Percentiles rank a stretch among this genome's conserved stretches.
Evolutionary conservation across 345 rosid genomes (phyloP).

Genomic region (Zanthoxylum bungeanum): DNA sequence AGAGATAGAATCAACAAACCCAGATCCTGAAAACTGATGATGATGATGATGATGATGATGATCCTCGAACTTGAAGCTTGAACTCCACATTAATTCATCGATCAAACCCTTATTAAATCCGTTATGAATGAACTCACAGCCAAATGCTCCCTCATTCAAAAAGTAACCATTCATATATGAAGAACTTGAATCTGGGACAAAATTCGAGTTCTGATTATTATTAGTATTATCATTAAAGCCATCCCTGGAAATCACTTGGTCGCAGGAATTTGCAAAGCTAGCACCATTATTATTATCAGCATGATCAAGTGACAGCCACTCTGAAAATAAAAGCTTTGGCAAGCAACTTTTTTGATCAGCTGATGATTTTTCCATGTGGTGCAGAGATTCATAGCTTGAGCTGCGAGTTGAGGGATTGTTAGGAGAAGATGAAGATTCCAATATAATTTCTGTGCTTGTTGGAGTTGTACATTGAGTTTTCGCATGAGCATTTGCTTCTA

Average conservation of each 20-base stretch:
- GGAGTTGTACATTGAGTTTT: conserved; percentile 23
- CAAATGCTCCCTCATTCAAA: conserved; percentile 22
- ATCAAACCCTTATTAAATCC: conserved; percentile 27
- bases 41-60: no score
- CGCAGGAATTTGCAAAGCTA: conserved; percentile 16
- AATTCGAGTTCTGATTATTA: conserved; percentile 19
- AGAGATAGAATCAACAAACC: conserved; percentile 29
- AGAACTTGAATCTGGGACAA: conserved; percentile 15
- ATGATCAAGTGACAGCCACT: conserved; percentile 60
- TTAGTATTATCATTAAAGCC: background rate
- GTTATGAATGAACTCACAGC: conserved; percentile 21
- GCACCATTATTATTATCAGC: conserved; percentile 16
- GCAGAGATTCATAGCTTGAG: conserved; percentile 26
- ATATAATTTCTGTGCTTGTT: conserved; percentile 36
- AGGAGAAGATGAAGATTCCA: conserved; percentile 30
- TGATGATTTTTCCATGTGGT: conserved; percentile 19
- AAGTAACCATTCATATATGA: conserved; percentile 12
- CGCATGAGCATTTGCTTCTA: conserved; percentile 20
- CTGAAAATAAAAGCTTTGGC: conserved; percentile 66
- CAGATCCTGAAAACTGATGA: conserved; percentile 44
- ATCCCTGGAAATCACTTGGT: conserved; percentile 15
- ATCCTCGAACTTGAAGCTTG: conserved; percentile 48
- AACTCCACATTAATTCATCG: conserved; percentile 36
- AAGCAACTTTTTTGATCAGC: conserved; percentile 19
- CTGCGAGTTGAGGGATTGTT: conserved; percentile 14